Conservation (phyloP, 257 asterid species). For the Lycium ferocissimum region DNA sequence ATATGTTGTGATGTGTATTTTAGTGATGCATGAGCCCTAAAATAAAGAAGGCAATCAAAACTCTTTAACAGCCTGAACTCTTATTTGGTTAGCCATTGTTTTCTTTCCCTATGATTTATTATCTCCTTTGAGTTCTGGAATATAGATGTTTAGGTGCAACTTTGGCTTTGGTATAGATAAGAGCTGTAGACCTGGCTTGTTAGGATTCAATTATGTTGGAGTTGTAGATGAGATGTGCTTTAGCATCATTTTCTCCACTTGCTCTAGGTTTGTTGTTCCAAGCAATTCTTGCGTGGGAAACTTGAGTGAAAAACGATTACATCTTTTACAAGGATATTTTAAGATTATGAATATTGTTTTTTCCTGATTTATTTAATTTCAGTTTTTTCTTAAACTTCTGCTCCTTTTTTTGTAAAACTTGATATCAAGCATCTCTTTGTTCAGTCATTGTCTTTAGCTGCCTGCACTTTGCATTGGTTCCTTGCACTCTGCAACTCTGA, state of each 20-base stretch:
- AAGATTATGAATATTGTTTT: constrained; percentile 6
- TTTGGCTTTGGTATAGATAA: not conserved
- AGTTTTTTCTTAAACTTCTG: not conserved
- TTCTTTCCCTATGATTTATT: not conserved
- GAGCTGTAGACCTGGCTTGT: not conserved
- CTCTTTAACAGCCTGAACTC: not conserved
- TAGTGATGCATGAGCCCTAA: not conserved
- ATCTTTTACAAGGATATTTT: not conserved
- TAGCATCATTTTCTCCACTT: not conserved
- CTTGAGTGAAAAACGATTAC: not conserved
- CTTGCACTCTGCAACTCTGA: not conserved
- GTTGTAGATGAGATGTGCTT: not conserved
- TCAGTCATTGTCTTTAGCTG: not conserved
- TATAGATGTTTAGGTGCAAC: not conserved
- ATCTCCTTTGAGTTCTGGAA: not conserved
- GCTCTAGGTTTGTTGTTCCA: not conserved
- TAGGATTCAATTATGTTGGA: not conserved
- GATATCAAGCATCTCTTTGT: not conserved
- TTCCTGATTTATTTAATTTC: not conserved
- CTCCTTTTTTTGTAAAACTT: not conserved
- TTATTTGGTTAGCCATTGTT: not conserved
- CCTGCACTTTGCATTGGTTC: not conserved
- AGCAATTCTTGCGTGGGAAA: not conserved
- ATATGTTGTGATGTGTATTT: not conserved
- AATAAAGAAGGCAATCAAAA: not conserved